A percentile compares a stretch with the other conserved stretches of the same genome.
Evolutionary conservation across 371 early-diverging fungal species (phyloP).

Genomic region (Dinochytrium kinnereticum): DNA sequence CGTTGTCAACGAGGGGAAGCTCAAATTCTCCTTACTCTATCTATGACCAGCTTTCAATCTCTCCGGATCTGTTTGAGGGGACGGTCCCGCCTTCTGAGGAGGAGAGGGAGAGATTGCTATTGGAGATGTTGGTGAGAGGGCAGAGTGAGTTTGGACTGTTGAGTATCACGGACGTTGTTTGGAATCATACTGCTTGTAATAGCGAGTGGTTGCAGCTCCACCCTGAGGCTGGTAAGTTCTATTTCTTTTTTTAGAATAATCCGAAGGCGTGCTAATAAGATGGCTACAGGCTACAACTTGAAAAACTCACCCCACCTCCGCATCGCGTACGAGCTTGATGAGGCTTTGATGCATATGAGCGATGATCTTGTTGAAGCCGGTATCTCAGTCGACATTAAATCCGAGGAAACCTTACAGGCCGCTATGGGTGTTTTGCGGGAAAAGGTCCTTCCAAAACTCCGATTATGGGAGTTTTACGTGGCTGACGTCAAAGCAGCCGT

Average conservation of each 20-base stretch:
- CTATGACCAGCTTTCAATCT: slow-evolving; percentile 84
- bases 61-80: slow-evolving; percentile 79
- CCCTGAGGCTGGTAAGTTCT: slow-evolving; percentile 80
- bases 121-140: slow-evolving; percentile 59
- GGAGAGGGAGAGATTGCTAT: slow-evolving; percentile 63
- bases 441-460: slow-evolving; percentile 67
- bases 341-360: slow-evolving; percentile 77
- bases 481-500: slow-evolving; percentile 47
- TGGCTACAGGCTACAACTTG: slow-evolving; percentile 95
- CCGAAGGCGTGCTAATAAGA: no score
- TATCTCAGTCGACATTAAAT: slow-evolving; percentile 56
- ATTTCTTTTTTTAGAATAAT: slow-evolving; percentile 4
- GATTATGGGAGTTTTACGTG: slow-evolving; percentile 89
- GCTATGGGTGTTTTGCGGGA: slow-evolving; percentile 67
- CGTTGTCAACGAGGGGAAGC: slow-evolving; percentile 84
- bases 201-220: slow-evolving; percentile 88
- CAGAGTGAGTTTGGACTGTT: slow-evolving; percentile 72
- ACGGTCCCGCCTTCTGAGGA: slow-evolving; percentile 51
- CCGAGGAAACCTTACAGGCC: slow-evolving; percentile 68
- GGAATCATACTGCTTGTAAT: slow-evolving; percentile 96
- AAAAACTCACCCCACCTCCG: slow-evolving; percentile 92
- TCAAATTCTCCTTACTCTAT: slow-evolving; percentile 97
- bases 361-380: slow-evolving; percentile 43
- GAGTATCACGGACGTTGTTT: slow-evolving; percentile 91
- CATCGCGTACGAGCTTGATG: slow-evolving; percentile 92